Evolutionary conservation across 495 filamentous ascomycete species (phyloP), one percentile per base, ranked within the genome.

Genomic region (Corynascus novoguineensis): DNA sequence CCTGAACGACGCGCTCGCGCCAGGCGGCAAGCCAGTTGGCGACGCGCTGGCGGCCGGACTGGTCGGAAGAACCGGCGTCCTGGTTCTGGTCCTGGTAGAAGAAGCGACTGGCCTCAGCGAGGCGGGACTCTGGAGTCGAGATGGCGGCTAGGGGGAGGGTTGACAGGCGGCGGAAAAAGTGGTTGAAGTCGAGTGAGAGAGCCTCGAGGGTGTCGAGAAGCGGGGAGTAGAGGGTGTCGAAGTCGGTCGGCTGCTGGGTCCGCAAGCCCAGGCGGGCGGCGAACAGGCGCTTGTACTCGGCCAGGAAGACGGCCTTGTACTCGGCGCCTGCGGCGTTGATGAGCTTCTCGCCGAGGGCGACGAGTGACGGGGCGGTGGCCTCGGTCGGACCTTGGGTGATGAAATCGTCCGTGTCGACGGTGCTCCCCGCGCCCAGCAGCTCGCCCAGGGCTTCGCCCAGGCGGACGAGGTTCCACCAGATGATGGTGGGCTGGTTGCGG

Each of bases 381-480:
- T 90, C 81, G 24, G 75, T 73, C 0, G 95, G 80, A 8, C 92
- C 92, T 8, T 88, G 75, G 9, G 79, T 73, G 17, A 89, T 65
- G 61, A 97, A 97, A 10, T 67, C 71, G 14, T 79, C 71, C 4
- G 84, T 79, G 65, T 97, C 90, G 38, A 90, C 81, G 28, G 68
- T 65, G 15, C 75, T 64, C 2, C 86, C 89, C 0, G 84, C 81
- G 37, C 90, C 93, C 22, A 97, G 80, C 5, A 95, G 80, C 69
- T 98, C 93, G 37, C 89, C 93, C 0, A 97, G 69, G n/a, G 85
- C 82, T 72, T 97, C 93, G 52, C 89, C 93, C 0, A 98, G 79
- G 22, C 93, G 84, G 11, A 96, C 89, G 4, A 98, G 79, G 64
- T 98, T 98, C 93, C 93, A 98, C 93, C 93, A 98, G 66, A 98